Evolutionary conservation across 257 asterid species (phyloP).

Genomic region (Solanum chilense): DNA sequence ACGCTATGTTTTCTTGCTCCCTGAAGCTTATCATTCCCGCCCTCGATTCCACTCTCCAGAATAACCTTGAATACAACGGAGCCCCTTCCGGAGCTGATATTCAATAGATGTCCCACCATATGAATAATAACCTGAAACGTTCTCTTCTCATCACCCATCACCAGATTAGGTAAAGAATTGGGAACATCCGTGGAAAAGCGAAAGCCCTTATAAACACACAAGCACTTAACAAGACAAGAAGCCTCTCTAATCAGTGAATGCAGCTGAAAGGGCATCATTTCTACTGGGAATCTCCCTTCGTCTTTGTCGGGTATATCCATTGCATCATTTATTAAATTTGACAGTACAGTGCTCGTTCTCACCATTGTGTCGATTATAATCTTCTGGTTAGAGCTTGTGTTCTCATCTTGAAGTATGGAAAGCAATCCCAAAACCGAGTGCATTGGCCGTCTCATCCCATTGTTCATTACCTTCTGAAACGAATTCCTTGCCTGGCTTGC

Average conservation of each 20-base stretch:
- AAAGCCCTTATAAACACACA: slow-evolving; percentile 19
- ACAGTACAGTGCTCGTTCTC: slow-evolving; percentile 21
- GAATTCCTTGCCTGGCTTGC: slow-evolving; percentile 31
- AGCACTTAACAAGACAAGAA: slow-evolving; percentile 27
- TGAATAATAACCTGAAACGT: slow-evolving; percentile 33
- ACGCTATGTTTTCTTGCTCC: slow-evolving; percentile 17
- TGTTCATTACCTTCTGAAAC: slow-evolving; percentile 34
- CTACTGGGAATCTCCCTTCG: slow-evolving; percentile 25
- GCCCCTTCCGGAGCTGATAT: slow-evolving; percentile 12
- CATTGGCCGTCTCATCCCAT: slow-evolving; percentile 40
- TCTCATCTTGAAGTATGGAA: slow-evolving; percentile 15
- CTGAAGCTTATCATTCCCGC: slow-evolving; percentile 8
- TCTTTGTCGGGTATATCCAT: slow-evolving; percentile 37
- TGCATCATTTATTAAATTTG: slow-evolving; percentile 25
- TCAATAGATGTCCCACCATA: slow-evolving; percentile 34
- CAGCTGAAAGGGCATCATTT: slow-evolving; percentile 19
- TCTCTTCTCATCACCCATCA: slow-evolving; percentile 38
- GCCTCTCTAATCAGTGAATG: slow-evolving; percentile 30
- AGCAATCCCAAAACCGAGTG: slow-evolving; percentile 28
- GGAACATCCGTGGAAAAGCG: slow-evolving; percentile 19
- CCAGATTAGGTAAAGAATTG: slow-evolving; percentile 22
- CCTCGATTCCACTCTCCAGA: slow-evolving; percentile 17
- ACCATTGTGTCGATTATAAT: slow-evolving; percentile 18
- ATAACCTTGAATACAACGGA: slow-evolving; percentile 19
- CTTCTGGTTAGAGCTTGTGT: slow-evolving; percentile 19